These are phyloP conservation scores for Backusella parvicylindrica DNA, from an alignment of 192 early-diverging fungal genomes.

Conservation along the genomic window DNA sequence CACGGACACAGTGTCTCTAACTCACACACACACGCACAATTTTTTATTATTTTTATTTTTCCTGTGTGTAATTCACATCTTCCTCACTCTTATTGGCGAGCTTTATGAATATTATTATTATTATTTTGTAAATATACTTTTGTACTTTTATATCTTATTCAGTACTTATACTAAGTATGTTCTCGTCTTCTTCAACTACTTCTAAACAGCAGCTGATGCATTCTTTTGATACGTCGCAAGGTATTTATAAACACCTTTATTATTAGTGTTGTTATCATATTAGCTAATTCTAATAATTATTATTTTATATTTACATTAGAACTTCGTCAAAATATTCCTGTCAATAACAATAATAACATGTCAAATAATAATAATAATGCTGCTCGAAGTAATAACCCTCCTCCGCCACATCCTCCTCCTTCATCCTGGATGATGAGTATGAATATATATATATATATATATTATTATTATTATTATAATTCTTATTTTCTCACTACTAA, in stretches of 20 bases:
- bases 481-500: not conserved
- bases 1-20: not conserved
- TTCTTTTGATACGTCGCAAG: not conserved
- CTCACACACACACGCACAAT: not conserved
- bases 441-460: not conserved
- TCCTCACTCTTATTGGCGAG: not conserved
- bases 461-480: not conserved
- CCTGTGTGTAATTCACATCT: not conserved
- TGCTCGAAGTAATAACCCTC: not conserved
- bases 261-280: not conserved
- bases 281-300: not conserved
- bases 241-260: not conserved
- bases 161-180: not conserved
- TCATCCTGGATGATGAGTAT: constrained; percentile 4
- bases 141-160: not conserved
- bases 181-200: not conserved
- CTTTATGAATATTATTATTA: not conserved
- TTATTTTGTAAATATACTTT: not conserved
- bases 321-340: not conserved
- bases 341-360: not conserved
- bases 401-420: not conserved
- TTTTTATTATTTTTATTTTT: not conserved
- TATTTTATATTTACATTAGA: not conserved
- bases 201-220: constrained; percentile 3
- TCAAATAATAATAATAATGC: not conserved